Evolutionary conservation across 805 yeast genomes (phyloP).

Genomic region (Vanderwaltozyma tropicalis): DNA sequence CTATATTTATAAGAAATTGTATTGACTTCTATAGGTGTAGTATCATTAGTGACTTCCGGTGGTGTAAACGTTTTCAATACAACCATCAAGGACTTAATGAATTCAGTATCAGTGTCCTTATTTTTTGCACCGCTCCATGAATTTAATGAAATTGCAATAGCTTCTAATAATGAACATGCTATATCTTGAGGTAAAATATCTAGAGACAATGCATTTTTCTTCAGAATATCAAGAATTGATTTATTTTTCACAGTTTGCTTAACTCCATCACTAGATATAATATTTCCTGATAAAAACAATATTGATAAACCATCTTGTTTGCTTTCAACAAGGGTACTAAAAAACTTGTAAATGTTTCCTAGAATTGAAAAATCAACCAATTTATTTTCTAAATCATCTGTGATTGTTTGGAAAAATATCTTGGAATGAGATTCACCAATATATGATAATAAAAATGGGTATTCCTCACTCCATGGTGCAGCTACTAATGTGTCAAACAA

Average conservation of each 20-base stretch:
- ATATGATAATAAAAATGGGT: conserved; percentile 76
- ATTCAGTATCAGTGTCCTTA: conserved; percentile 36
- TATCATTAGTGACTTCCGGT: background rate
- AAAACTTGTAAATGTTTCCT: conserved; percentile 49
- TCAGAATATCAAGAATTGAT: conserved; percentile 47
- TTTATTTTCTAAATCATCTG: conserved; percentile 47
- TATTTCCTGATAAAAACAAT: conserved; percentile 44
- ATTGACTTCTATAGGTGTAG: conserved; percentile 18
- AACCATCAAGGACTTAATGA: conserved; percentile 27
- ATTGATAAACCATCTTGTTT: conserved; percentile 72
- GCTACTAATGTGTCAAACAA: conserved; percentile 48
- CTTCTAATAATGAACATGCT: conserved; percentile 58
- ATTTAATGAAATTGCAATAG: conserved; percentile 64
- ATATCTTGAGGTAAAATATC: conserved; percentile 49
- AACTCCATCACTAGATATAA: conserved; percentile 31
- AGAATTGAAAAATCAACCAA: conserved; percentile 44
- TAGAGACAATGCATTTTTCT: conserved; percentile 42
- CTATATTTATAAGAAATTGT: conserved; percentile 44
- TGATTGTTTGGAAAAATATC: conserved; percentile 48
- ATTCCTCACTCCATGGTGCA: conserved; percentile 45
- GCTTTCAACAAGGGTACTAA: conserved; percentile 58
- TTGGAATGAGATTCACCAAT: conserved; percentile 57
- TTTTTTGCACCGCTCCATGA: conserved; percentile 63
- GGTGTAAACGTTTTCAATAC: conserved; percentile 30
- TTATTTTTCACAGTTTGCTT: conserved; percentile 9